A percentile compares a stretch with the other conserved stretches of the same genome.
Conservation (phyloP, 306 rosid genomes). For the Vigna hirtella region DNA sequence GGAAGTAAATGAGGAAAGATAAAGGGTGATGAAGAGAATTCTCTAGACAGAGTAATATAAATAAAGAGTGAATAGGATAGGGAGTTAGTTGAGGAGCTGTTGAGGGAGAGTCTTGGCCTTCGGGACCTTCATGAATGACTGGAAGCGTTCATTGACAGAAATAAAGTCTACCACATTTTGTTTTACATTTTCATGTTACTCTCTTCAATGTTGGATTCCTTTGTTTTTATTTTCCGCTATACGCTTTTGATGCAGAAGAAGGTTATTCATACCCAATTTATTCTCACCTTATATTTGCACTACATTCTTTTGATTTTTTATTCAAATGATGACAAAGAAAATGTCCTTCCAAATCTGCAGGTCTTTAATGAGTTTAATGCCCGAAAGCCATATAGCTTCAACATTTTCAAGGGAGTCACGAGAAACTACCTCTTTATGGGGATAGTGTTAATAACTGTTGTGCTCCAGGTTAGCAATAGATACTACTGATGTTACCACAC, state of each 20-base stretch:
- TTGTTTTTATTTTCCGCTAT: conserved; percentile 6
- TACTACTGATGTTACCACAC: neutral
- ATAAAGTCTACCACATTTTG: neutral
- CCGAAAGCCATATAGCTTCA: conserved; percentile 80
- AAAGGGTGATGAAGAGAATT: too few species aligned
- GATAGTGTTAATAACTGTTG: conserved; percentile 68
- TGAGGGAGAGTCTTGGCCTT: neutral
- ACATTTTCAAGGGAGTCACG: conserved; percentile 78
- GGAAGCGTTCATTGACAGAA: neutral
- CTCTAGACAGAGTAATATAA: too few species aligned
- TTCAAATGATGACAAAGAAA: conserved; percentile 29
- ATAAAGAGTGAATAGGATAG: too few species aligned
- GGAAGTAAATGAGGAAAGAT: too few species aligned
- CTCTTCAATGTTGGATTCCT: neutral
- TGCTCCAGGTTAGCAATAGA: conserved; percentile 74
- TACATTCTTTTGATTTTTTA: conserved; percentile 4
- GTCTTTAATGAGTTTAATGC: conserved; percentile 93
- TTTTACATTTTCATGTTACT: neutral
- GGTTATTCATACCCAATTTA: conserved; percentile 28
- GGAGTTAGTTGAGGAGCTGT: too few species aligned
- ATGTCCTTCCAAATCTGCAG: conserved; percentile 52
- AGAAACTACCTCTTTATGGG: conserved; percentile 80
- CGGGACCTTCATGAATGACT: neutral
- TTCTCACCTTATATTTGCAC: conserved; percentile 9
- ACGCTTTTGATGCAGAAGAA: conserved; percentile 6